These are phyloP conservation scores for Aspergillus viridinutans DNA, from an alignment of 2,329 filamentous ascomycete genomes.

Conservation along the genomic window DNA sequence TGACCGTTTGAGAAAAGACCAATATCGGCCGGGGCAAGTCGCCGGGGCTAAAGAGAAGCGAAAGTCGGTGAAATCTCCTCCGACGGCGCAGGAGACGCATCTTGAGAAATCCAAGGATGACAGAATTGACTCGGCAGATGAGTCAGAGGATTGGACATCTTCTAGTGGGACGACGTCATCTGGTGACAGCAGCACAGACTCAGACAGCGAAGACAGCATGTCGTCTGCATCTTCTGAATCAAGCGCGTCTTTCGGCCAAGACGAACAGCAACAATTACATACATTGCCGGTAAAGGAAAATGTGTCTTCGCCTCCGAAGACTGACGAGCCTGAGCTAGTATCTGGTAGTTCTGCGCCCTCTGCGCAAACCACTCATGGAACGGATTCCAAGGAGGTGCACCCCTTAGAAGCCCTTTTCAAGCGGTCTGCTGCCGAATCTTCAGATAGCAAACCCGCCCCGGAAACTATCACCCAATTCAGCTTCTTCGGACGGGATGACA, in stretches of 20 bases:
- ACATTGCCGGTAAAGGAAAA: slow-evolving; percentile 3
- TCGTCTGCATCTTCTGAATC: slow-evolving; percentile 24
- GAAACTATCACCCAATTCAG: slow-evolving; percentile 62
- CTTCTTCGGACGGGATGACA: slow-evolving; percentile 66
- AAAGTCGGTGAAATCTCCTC: slow-evolving; percentile 11
- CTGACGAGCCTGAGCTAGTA: background rate
- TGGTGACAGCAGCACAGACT: slow-evolving; percentile 22
- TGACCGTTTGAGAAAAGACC: slow-evolving; percentile 25
- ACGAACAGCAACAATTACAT: slow-evolving; percentile 9
- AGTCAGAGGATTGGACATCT: slow-evolving; percentile 34
- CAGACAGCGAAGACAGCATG: slow-evolving; percentile 21
- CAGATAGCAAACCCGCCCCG: slow-evolving; percentile 32
- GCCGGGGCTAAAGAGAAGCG: slow-evolving; percentile 29
- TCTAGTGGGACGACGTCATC: slow-evolving; percentile 31
- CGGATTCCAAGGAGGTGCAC: slow-evolving; percentile 60
- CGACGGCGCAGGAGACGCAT: slow-evolving; percentile 5
- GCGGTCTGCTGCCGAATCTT: slow-evolving; percentile 48
- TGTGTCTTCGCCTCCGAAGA: background rate
- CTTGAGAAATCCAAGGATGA: slow-evolving; percentile 9
- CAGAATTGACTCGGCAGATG: slow-evolving; percentile 13
- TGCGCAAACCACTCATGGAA: slow-evolving; percentile 2
- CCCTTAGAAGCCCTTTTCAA: slow-evolving; percentile 94
- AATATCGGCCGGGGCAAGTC: slow-evolving; percentile 28
- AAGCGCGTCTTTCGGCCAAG: slow-evolving; percentile 24
- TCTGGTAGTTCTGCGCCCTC: slow-evolving; percentile 1